These are phyloP conservation scores for Rosa rugosa DNA, from an alignment of 306 rosid genomes.

Conservation along the genomic window DNA sequence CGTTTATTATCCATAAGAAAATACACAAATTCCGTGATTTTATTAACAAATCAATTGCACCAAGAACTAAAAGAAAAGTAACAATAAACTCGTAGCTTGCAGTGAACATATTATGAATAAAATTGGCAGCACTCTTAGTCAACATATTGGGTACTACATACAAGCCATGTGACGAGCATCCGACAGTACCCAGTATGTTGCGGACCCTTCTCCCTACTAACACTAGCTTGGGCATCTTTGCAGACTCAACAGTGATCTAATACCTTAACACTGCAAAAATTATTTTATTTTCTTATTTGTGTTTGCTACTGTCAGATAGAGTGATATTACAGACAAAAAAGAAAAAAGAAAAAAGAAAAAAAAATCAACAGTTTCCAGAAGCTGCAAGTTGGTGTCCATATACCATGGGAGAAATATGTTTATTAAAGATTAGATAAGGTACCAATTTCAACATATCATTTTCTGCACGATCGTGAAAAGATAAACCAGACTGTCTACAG, in stretches of 20 bases:
- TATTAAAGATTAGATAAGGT: slow-evolving; percentile 21
- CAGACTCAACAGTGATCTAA: neutral
- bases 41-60: neutral
- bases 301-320: neutral
- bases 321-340: neutral
- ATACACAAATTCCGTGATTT: neutral
- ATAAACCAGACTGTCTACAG: slow-evolving; percentile 77
- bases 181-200: neutral
- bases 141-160: neutral
- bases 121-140: neutral
- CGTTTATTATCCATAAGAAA: neutral
- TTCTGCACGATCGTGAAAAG: slow-evolving; percentile 63
- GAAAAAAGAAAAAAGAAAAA: neutral
- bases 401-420: neutral
- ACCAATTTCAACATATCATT: slow-evolving; percentile 78
- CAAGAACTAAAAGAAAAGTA: neutral
- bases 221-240: neutral
- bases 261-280: neutral
- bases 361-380: neutral
- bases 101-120: neutral
- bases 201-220: neutral
- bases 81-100: neutral
- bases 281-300: neutral
- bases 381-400: neutral
- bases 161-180: neutral